phyloP scores from a whole-genome alignment of 2,329 filamentous ascomycete genomes.

The Aspergillus viridinutans region DNA sequence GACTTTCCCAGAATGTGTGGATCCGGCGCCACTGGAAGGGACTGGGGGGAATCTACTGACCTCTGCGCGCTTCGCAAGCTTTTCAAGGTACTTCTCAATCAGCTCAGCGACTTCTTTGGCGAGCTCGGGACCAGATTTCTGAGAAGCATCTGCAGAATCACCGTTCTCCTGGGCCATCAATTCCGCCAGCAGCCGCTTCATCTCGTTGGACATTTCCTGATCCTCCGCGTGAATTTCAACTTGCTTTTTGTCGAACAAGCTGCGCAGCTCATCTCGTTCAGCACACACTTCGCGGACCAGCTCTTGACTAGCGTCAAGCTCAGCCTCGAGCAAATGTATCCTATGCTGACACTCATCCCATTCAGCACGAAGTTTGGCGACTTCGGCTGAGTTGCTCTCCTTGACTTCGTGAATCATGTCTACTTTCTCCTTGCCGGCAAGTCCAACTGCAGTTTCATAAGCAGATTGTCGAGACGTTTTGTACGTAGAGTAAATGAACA shows the following conservation, averaged over 20 bases:
- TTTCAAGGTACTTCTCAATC: constrained; percentile 52
- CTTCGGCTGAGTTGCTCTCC: constrained; percentile 31
- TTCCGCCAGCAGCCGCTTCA: constrained; percentile 39
- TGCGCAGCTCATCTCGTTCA: constrained; percentile 38
- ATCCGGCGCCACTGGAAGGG: neutral
- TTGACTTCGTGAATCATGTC: constrained; percentile 36
- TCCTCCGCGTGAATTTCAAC: constrained; percentile 38
- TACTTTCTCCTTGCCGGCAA: constrained; percentile 35
- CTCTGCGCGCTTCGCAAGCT: constrained; percentile 41
- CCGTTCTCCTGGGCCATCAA: constrained; percentile 34
- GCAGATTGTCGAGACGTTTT: constrained; percentile 3
- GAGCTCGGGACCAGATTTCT: constrained; percentile 37
- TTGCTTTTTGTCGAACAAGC: constrained; percentile 37
- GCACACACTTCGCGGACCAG: constrained; percentile 36
- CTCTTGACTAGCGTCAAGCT: constrained; percentile 36
- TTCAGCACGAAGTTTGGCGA: constrained; percentile 31
- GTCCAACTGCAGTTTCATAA: constrained; percentile 27
- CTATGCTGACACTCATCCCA: constrained; percentile 32
- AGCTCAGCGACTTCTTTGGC: constrained; percentile 47
- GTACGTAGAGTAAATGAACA: neutral
- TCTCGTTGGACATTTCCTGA: constrained; percentile 37
- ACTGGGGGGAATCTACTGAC: constrained; percentile 24
- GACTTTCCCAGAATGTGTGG: neutral
- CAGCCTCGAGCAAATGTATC: constrained; percentile 36
- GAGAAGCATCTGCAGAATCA: constrained; percentile 26